Evolutionary conservation across 1,284 basidiomycete species (phyloP).

Genomic region (Cryptococcus sp.): DNA sequence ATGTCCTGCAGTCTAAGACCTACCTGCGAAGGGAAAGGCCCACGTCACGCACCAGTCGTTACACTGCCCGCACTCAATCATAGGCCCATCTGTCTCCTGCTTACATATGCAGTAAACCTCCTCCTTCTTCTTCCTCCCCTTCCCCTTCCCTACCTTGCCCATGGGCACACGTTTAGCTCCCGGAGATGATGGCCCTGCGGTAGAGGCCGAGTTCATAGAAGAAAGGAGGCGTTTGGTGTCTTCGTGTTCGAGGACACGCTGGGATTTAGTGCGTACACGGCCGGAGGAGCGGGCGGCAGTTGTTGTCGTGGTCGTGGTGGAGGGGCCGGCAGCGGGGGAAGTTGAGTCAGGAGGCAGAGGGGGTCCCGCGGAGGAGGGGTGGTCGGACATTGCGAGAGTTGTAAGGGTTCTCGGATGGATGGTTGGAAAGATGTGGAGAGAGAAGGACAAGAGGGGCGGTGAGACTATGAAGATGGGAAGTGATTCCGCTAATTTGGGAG

Average conservation of each 20-base stretch:
- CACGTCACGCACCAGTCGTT: conserved; percentile 39
- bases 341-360: too few relatives aligned
- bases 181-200: background rate
- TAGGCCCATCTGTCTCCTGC: conserved; percentile 29
- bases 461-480: background rate
- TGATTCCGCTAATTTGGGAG: too few relatives aligned
- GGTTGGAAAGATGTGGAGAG: background rate
- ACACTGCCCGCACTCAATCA: conserved; percentile 47
- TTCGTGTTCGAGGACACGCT: conserved; percentile 30
- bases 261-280: conserved; percentile 27
- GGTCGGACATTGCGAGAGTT: background rate
- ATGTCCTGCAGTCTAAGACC: background rate
- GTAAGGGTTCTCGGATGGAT: background rate
- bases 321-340: too few relatives aligned
- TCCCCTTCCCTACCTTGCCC: conserved; percentile 14
- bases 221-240: conserved; percentile 25
- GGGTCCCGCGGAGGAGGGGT: too few relatives aligned
- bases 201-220: background rate
- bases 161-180: background rate
- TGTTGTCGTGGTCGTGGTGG: background rate
- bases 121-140: conserved; percentile 23
- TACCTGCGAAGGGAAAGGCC: background rate
- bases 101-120: conserved; percentile 39
- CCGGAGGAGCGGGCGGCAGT: conserved; percentile 18
- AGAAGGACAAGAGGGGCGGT: background rate